Base-by-base conservation (phyloP, 2,329 filamentous ascomycete genomes). In the Colletotrichum sansevieriae region DNA sequence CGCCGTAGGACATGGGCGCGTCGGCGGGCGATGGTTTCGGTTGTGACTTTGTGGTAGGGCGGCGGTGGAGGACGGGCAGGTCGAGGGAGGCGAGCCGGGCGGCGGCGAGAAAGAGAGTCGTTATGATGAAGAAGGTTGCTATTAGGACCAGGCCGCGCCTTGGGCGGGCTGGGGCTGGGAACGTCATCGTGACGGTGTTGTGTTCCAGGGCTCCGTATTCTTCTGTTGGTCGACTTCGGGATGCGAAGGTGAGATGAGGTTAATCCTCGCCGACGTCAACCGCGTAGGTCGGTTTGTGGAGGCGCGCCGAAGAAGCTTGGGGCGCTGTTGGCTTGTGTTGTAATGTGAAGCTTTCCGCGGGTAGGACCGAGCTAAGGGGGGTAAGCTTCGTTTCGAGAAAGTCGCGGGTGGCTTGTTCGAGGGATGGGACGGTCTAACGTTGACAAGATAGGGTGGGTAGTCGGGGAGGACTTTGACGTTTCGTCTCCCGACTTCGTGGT, bases 1-100 rank as follows among this genome's bases (percentile, higher is more conserved):
- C 77, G 70, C 77, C 81, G 74, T 83, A 84, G 12, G 68, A 68
- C 81, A 83, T 83, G 63, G 77, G 74, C 22, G 74, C 71, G 55
- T 80, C 79, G 18, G 79, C 78, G 10, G 63, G 44, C 4, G 67
- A 70, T 55, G 49, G 56, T 41, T 15, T 61, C 44, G 49, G 56
- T 43, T 15, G 54, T 35, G 56, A 47, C n/a, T 60, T 61, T 7
- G 65, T 22, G 68, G 49, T 71, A 59, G 75, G 37, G 10, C n/a
- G 35, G 41, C 41, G 43, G 55, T 37, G 29, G 43, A 59, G 58
- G 46, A 57, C 13, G 22, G 67, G 47, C 43, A 71, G 52, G 55
- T 71, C 56, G 75, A 71, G 47, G 71, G 70, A 62, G 74, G 73
- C 44, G 29, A 81, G 75, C 51, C 79, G 78, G 15, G 73, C 76